Percentiles rank a stretch among this genome's conserved stretches.
Evolutionary conservation across 352 stramenopile genomes (phyloP).

Genomic region (Peronosclerospora sorghi): DNA sequence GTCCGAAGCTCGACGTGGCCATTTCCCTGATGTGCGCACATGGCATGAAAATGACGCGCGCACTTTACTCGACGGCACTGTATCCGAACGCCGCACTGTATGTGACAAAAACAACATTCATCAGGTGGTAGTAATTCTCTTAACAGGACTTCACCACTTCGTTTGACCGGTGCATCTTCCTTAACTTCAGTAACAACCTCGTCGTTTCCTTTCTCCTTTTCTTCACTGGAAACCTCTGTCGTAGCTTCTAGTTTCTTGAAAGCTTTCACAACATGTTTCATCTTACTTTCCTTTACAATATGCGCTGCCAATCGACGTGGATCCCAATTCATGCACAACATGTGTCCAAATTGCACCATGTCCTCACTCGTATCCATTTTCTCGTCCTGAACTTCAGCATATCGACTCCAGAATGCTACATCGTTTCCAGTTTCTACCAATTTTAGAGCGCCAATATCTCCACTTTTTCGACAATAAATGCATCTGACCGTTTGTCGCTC

Average conservation of each 20-base stretch:
- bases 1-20: slow-evolving; percentile 30
- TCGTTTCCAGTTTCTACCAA: slow-evolving; percentile 14
- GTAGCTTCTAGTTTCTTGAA: slow-evolving; percentile 8
- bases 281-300: slow-evolving; percentile 14
- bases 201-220: slow-evolving; percentile 4
- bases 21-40: slow-evolving; percentile 36
- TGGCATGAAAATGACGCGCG: slow-evolving; percentile 46
- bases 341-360: slow-evolving; percentile 22
- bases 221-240: neutral
- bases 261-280: slow-evolving; percentile 7
- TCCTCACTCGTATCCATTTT: neutral
- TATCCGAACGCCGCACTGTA: slow-evolving; percentile 28
- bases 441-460: slow-evolving; percentile 16
- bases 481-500: slow-evolving; percentile 10
- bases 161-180: slow-evolving; percentile 1
- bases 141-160: slow-evolving; percentile 11
- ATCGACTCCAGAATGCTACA: slow-evolving; percentile 14
- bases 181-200: slow-evolving; percentile 4
- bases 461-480: slow-evolving; percentile 32
- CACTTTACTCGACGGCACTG: slow-evolving; percentile 50
- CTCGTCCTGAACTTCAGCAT: neutral
- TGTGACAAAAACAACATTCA: slow-evolving; percentile 45
- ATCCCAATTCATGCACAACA: slow-evolving; percentile 43
- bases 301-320: slow-evolving; percentile 21
- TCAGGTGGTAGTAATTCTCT: slow-evolving; percentile 7